A percentile compares a stretch with the other conserved stretches of the same genome.
phyloP scores from a whole-genome alignment of 768 basidiomycete species.

The Dioszegia hungarica region DNA sequence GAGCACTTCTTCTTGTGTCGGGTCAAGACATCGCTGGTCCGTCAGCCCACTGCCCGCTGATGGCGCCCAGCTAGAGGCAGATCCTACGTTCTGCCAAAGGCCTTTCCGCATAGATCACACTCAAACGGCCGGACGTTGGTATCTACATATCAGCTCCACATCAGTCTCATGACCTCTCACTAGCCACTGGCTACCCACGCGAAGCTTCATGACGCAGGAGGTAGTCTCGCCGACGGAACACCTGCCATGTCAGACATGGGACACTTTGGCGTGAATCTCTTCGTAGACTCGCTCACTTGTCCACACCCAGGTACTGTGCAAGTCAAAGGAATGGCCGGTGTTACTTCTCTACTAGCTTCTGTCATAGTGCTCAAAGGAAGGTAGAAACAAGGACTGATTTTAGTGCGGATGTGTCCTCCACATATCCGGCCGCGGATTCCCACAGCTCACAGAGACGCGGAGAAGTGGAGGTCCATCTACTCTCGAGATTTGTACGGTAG shows the following conservation, averaged over 20 bases:
- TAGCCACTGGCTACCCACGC: neutral
- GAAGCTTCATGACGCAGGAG: neutral
- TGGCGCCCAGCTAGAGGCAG: neutral
- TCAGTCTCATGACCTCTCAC: neutral
- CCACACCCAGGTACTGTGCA: neutral
- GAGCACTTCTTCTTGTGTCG: neutral
- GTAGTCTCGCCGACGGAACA: neutral
- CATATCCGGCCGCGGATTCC: too few relatives aligned
- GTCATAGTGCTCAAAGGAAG: neutral
- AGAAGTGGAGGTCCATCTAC: too few relatives aligned
- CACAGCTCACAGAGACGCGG: too few relatives aligned
- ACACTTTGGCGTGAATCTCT: neutral
- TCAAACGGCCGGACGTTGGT: neutral
- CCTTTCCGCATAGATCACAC: neutral
- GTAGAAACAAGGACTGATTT: too few relatives aligned
- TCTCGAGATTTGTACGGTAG: too few relatives aligned
- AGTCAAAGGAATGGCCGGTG: neutral
- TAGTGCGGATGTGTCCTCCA: too few relatives aligned
- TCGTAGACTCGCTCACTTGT: neutral
- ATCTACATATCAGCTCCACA: neutral
- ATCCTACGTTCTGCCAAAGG: neutral
- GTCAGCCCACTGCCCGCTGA: neutral
- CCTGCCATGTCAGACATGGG: too few relatives aligned
- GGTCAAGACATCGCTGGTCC: neutral
- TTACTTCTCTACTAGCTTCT: neutral